Base-by-base conservation (phyloP, 164 flowering plant genomes). In the Vitis labrusca region DNA sequence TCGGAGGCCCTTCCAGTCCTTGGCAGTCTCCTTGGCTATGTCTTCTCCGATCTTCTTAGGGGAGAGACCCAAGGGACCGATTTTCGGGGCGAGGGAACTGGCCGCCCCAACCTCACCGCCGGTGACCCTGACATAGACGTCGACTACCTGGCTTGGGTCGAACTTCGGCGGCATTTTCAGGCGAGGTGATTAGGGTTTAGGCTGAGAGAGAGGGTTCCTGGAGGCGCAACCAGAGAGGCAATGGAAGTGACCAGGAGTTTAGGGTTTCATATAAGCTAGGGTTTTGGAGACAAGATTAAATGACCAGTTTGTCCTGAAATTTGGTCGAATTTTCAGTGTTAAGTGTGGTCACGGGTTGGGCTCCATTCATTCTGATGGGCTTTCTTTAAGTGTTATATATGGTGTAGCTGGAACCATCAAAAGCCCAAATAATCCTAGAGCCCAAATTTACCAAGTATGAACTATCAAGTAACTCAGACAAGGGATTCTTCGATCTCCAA, bases 61-160 rank as follows among this genome's bases (percentile, higher is more conserved):
- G 15, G 89, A 84, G 62, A 85, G 85, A 78, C 89, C 89, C 29
- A 85, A 78, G 0, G 89, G 89, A 15, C 89, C 89, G 81, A 85
- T 84, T 67, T 86, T 84, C 7, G 87, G 87, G 0, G 89, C 89
- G 68, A 86, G 87, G 4, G 89, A 86, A 61, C 82, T 75, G n/a
- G 89, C 89, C 11, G 87, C 89, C 1, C 89, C 87, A 64, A 86
- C 89, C 64, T 86, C 89, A 0, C 89, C 89, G 5, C 89, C 89
- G 78, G 89, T 86, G 17, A 86, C 89, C 0, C 89, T 80, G 58
- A 86, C 89, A 78, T 30, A 86, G 9, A 86, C 89, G 72, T 86
- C 87, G 48, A 86, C 82, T 3, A 86, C 83, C 73, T 86, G 89
- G 5, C 74, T 17, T 0, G 89, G 89, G 54, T 86, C 89, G 79